Conservation (phyloP, 257 asterid genomes). For the Primulina huaijiensis region DNA sequence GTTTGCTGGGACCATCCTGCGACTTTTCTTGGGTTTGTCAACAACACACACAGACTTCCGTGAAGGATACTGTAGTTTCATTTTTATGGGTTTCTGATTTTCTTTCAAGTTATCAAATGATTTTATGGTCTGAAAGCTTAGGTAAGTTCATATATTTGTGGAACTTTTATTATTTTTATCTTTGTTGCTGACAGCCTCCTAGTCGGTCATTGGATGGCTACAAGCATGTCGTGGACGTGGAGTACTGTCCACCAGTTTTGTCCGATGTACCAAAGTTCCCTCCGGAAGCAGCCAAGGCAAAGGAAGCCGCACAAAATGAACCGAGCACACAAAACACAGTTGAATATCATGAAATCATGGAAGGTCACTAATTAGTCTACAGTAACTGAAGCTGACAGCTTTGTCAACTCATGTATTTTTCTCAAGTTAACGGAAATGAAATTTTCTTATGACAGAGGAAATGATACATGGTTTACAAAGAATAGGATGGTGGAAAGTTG, state of each 20-base stretch:
- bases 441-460: constrained; percentile 55
- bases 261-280: constrained; percentile 62
- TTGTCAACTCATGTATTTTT: neutral
- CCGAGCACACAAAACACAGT: constrained; percentile 49
- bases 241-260: constrained; percentile 62
- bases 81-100: neutral
- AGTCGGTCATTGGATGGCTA: constrained; percentile 80
- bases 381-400: neutral
- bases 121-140: neutral
- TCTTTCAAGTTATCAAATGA: neutral
- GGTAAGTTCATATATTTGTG: neutral
- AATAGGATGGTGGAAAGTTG: constrained; percentile 81
- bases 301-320: constrained; percentile 78
- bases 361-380: constrained; percentile 44
- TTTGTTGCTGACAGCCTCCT: constrained; percentile 41
- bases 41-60: neutral
- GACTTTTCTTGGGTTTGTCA: neutral
- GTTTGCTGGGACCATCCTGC: neutral
- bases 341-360: constrained; percentile 81
- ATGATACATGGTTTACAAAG: constrained; percentile 80
- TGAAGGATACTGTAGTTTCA: neutral
- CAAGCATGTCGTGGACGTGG: constrained; percentile 72
- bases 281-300: constrained; percentile 82
- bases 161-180: neutral
- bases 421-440: constrained; percentile 19